Conservation (phyloP, 805 yeast genomes). For the Wickerhamiella lipophila region DNA sequence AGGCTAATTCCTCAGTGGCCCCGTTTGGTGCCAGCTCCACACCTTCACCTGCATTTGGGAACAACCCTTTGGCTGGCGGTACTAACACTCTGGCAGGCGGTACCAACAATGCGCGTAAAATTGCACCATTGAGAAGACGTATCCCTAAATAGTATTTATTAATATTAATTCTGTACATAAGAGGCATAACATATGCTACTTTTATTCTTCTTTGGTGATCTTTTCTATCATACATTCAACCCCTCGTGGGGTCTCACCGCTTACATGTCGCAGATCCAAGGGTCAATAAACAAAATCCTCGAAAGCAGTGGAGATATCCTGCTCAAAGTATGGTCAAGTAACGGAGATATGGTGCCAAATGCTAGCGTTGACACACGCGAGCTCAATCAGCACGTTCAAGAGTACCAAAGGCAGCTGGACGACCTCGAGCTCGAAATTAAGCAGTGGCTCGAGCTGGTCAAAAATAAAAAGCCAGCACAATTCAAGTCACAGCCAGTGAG, state of each 20-base stretch:
- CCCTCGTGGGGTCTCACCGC: background rate
- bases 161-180: background rate
- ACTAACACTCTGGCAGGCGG: slow-evolving; percentile 1
- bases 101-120: background rate
- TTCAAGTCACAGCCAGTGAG: background rate
- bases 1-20: background rate
- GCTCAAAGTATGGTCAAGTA: slow-evolving; percentile 20
- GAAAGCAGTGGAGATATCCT: slow-evolving; percentile 21
- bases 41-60: background rate
- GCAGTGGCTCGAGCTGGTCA: slow-evolving; percentile 7
- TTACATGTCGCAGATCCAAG: slow-evolving; percentile 10
- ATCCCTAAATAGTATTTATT: slow-evolving; percentile 5
- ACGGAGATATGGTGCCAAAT: slow-evolving; percentile 21
- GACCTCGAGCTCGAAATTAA: slow-evolving; percentile 12
- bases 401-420: slow-evolving; percentile 16
- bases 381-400: slow-evolving; percentile 16
- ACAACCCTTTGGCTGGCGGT: background rate
- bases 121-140: background rate
- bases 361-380: slow-evolving; percentile 16
- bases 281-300: slow-evolving; percentile 12
- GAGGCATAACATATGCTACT: too few species aligned
- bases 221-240: background rate
- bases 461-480: background rate
- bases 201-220: too few species aligned
- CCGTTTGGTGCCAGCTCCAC: slow-evolving; percentile 1